phyloP scores from a whole-genome alignment of 768 basidiomycete species.

The Panus rudis region DNA sequence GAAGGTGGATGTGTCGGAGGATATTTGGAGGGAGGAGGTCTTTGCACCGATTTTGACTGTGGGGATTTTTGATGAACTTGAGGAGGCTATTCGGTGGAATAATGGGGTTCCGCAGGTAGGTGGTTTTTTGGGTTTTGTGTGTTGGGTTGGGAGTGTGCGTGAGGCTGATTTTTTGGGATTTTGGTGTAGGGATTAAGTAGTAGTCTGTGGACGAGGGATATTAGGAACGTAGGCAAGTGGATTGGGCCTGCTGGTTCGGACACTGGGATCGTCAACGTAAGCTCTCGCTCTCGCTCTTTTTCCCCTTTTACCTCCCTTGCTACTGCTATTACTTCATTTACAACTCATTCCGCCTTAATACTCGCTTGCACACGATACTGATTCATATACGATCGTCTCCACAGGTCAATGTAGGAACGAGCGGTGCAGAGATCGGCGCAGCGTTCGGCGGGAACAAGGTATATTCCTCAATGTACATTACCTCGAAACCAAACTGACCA shows the following conservation, averaged over 20 bases:
- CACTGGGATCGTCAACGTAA: conserved; percentile 86
- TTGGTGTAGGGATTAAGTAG: conserved; percentile 74
- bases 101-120: conserved; percentile 76
- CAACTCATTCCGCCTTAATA: too few species aligned
- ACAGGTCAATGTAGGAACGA: conserved; percentile 61
- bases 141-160: conserved; percentile 43
- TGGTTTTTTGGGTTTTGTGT: conserved; percentile 2
- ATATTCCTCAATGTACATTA: conserved; percentile 15
- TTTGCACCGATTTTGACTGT: conserved; percentile 90
- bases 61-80: conserved; percentile 78
- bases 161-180: conserved; percentile 5
- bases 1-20: conserved; percentile 42
- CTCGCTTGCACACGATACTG: too few species aligned
- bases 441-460: conserved; percentile 96
- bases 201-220: conserved; percentile 83
- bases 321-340: neutral
- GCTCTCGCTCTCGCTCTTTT: conserved; percentile 18
- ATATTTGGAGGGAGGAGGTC: conserved; percentile 72
- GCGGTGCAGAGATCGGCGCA: conserved; percentile 72
- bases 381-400: too few species aligned
- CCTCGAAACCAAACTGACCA: neutral
- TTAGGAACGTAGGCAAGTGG: conserved; percentile 85
- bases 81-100: conserved; percentile 85
- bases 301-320: neutral
- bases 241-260: conserved; percentile 87